Evolutionary conservation across 2,329 filamentous ascomycete genomes (phyloP), one percentile per base, ranked within the genome.

Genomic region (Tympanopsis confertula): DNA sequence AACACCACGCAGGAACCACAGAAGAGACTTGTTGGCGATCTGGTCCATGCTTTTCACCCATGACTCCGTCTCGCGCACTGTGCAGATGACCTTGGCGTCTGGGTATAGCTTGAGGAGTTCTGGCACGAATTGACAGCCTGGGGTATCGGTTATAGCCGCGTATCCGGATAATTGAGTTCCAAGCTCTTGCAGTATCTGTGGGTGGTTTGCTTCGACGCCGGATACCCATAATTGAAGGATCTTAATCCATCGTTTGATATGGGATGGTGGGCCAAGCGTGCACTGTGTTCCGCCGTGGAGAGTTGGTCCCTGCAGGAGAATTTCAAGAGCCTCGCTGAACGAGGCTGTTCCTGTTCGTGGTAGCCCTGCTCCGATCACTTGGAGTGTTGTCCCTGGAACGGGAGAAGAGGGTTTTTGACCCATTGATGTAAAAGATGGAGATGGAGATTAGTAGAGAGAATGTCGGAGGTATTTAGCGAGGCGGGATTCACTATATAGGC

Each of bases 11-110:
- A 28, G 24, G n/a, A 28, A 47, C 44, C 46, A 49, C 20, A 45
- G 41, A 29, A 44, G 38, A 14, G 44, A 42, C 2, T 40, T 42
- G 19, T 45, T 44, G 17, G 44, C 42, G 5, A 44, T 38, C 37
- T 44, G 38, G 28, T 47, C 45, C 13, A 50, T 43, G 22, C 47
- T 49, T 37, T 46, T 41, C 37, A 45, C 48, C 51, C 53, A 56
- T 19, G 38, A 41, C 20, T 47, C 46, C 4, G 46, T 40, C 37
- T 54, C 44, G 18, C 52, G 44, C 19, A 48, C 37, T 2, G 49
- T 51, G 41, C 48, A 51, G 30, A 54, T 51, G 19, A 54, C 50
- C 22, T 51, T 49, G 26, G 51, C 48, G 20, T 55, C 49, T 2
- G 50, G 50, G 33, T 52, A 52, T 12, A 53, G 18, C 36, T 46